phyloP scores from a whole-genome alignment of 768 basidiomycete genomes.

The Leccinum boreale region DNA sequence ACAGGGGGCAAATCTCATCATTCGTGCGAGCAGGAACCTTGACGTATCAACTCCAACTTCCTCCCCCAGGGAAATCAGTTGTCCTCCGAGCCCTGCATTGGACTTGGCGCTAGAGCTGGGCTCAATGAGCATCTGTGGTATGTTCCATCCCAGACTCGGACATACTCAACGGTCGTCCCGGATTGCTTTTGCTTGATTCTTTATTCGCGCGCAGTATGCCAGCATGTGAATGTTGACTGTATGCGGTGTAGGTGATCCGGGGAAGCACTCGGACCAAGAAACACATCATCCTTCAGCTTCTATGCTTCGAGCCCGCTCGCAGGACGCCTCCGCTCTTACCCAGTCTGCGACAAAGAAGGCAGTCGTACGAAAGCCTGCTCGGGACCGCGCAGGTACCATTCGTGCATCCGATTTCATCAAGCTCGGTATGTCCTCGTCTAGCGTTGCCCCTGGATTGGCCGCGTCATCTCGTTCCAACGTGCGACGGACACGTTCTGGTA shows the following conservation, averaged over 20 bases:
- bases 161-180: background rate
- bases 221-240: slow-evolving; percentile 8
- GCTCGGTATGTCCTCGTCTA: slow-evolving; percentile 4
- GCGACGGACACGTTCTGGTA: slow-evolving; percentile 48
- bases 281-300: background rate
- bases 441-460: background rate
- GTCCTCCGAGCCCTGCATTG: slow-evolving; percentile 17
- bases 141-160: slow-evolving; percentile 10
- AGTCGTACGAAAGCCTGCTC: slow-evolving; percentile 7
- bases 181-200: background rate
- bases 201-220: background rate
- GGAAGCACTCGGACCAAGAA: slow-evolving; percentile 10
- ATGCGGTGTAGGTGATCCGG: slow-evolving; percentile 11
- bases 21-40: background rate
- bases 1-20: background rate
- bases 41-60: background rate
- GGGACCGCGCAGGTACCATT: slow-evolving; percentile 50
- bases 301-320: slow-evolving; percentile 20
- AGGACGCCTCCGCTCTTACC: slow-evolving; percentile 4
- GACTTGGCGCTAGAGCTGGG: slow-evolving; percentile 20
- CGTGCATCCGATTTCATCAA: slow-evolving; percentile 44
- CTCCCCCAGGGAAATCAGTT: background rate
- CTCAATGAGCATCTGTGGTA: slow-evolving; percentile 28
- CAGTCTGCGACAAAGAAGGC: slow-evolving; percentile 12
- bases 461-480: slow-evolving; percentile 16